Evolutionary conservation across 768 basidiomycete species (phyloP), one percentile per base, ranked within the genome.

Genomic region (Lyophyllum semitale): DNA sequence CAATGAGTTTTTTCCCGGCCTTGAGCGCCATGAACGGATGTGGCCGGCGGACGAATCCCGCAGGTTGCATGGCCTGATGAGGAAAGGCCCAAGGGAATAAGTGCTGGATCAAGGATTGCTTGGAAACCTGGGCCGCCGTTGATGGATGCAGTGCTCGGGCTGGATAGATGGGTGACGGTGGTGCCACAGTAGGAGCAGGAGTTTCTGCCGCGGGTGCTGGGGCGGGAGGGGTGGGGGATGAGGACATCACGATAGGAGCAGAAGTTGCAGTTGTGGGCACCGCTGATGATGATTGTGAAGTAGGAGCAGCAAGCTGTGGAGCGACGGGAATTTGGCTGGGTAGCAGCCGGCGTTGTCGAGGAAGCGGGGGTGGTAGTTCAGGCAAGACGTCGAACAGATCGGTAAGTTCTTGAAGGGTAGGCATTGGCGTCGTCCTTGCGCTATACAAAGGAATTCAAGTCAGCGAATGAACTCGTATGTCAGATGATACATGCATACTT

Each of bases 11-110:
- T 67, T 87, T 91, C 0, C 96, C 96, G 26, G 84, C 82, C 61
- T 95, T 92, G 57, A 98, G 75, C 4, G 83, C 82, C 58, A 84
- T 80, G 64, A 96, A 95, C 0, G 93, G 89, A 61, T 95, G 88
- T 3, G 81, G 73, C 57, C 68, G 79, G 18, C 76, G 76, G 9
- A 69, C 57, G 13, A 63, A 66, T 1, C 57, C 57, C n/a, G 53
- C 45, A 13, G 59, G 43, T 22, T 51, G 47, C 22, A 46, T 38
- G n/a, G 37, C 53, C 13, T 47, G 65, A 45, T 54, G 22, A 27
- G 63, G 45, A 23, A 68, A 65, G 12, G 64, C 37, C 65, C 58
- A 67, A 25, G 66, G 65, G 63, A 68, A 68, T 35, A 71, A n/a
- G 47, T 62, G 59, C 33, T 48, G 65, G 7, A 68, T 60, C 3